phyloP scores from a whole-genome alignment of 345 rosid genomes.

The Excoecaria cochinchinensis region DNA sequence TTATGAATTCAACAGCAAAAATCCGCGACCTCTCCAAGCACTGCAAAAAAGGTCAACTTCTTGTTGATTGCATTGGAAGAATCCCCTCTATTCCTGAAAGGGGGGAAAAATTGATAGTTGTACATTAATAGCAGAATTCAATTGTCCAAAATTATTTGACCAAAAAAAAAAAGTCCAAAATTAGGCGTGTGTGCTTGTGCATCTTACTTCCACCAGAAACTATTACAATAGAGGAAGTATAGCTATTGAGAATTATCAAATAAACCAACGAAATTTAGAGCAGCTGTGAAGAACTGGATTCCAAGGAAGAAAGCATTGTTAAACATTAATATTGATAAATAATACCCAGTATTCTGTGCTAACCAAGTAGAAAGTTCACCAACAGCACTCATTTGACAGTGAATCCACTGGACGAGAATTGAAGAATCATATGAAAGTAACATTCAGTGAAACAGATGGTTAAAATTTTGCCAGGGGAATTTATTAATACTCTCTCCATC shows the following conservation, averaged over 20 bases:
- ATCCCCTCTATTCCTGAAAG: constrained; percentile 22
- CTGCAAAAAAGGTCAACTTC: not conserved
- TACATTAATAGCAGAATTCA: constrained; percentile 11
- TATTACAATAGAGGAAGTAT: not conserved
- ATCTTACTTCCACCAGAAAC: too few species aligned
- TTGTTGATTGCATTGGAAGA: not conserved
- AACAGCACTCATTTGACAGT: too few species aligned
- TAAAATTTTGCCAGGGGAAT: too few species aligned
- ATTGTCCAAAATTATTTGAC: not conserved
- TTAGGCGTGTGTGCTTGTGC: too few species aligned
- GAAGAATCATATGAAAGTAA: not conserved
- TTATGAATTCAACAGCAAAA: too few species aligned
- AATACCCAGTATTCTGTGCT: not conserved
- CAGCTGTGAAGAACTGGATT: not conserved
- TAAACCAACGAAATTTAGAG: not conserved
- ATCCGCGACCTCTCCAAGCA: too few species aligned
- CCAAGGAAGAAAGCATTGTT: not conserved
- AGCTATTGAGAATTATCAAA: not conserved
- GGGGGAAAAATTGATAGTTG: not conserved
- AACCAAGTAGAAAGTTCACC: too few species aligned
- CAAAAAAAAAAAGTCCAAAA: too few species aligned
- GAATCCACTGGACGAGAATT: not conserved
- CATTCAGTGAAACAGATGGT: too few species aligned
- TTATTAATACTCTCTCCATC: too few species aligned
- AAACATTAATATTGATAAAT: not conserved